Percentiles rank a stretch among this genome's conserved stretches.
These are phyloP conservation scores for Calophaca sinica DNA, from an alignment of 306 rosid species.

Conservation along the genomic window DNA sequence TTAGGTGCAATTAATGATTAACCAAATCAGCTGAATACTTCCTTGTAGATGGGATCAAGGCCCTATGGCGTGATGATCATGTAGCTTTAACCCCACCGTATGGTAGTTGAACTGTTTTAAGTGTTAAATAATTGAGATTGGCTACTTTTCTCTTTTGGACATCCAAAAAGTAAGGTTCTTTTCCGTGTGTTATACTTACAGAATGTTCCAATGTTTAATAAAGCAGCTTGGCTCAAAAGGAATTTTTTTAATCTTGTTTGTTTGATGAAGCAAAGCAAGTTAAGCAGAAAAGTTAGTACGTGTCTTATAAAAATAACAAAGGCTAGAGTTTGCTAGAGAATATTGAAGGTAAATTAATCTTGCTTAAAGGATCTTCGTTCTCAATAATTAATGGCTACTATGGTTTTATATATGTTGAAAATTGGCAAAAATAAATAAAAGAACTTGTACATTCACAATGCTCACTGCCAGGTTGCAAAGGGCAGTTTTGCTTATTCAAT, in stretches of 20 bases:
- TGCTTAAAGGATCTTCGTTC: too few species aligned
- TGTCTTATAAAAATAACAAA: conserved; percentile 1
- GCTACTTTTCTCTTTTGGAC: conserved; percentile 17
- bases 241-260: conserved; percentile 1
- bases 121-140: conserved; percentile 10
- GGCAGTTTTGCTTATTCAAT: neutral
- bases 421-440: too few species aligned
- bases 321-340: neutral
- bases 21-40: neutral
- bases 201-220: conserved; percentile 33
- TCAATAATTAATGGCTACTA: too few species aligned
- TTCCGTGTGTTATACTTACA: neutral
- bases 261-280: conserved; percentile 17
- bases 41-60: neutral
- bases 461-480: neutral
- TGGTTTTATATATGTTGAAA: too few species aligned
- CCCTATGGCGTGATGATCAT: neutral
- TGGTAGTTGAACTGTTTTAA: conserved; percentile 20
- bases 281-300: neutral
- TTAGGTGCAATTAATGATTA: conserved; percentile 1
- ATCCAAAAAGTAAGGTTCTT: conserved; percentile 31
- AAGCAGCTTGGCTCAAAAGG: conserved; percentile 6
- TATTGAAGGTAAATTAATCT: neutral
- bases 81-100: conserved; percentile 31
- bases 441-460: too few species aligned